These are phyloP conservation scores for Ophiobolus disseminans DNA, from an alignment of 2,329 filamentous ascomycete genomes.

Conservation along the genomic window DNA sequence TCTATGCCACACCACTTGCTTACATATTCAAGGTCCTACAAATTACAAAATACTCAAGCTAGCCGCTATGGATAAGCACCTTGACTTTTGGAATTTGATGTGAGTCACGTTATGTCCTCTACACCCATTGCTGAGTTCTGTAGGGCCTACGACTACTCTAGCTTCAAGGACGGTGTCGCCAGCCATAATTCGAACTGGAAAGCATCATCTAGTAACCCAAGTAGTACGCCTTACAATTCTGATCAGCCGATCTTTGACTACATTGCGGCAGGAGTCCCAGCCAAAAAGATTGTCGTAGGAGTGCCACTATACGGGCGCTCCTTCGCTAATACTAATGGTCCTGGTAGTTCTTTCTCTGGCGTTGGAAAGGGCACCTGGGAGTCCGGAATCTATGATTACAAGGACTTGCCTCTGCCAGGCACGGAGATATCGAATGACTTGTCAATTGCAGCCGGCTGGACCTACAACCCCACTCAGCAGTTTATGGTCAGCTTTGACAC, in stretches of 20 bases:
- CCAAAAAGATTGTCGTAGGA: constrained; percentile 46
- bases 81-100: constrained; percentile 69
- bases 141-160: constrained; percentile 76
- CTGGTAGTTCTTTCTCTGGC: constrained; percentile 40
- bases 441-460: constrained; percentile 35
- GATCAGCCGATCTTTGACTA: constrained; percentile 41
- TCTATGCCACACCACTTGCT: neutral
- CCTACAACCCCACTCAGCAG: constrained; percentile 33
- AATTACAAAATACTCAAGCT: constrained; percentile 55
- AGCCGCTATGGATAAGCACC: constrained; percentile 54
- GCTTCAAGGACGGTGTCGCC: constrained; percentile 42
- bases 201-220: constrained; percentile 31
- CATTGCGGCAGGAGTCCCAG: constrained; percentile 37
- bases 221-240: constrained; percentile 45
- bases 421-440: constrained; percentile 29
- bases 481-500: constrained; percentile 46
- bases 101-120: neutral
- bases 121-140: neutral
- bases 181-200: constrained; percentile 45
- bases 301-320: constrained; percentile 48
- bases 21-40: constrained; percentile 40
- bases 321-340: constrained; percentile 44
- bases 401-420: constrained; percentile 40
- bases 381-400: constrained; percentile 47
- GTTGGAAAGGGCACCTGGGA: constrained; percentile 45